phyloP scores from a whole-genome alignment of 805 yeast genomes.

The Blastobotrys chiropterorum region DNA sequence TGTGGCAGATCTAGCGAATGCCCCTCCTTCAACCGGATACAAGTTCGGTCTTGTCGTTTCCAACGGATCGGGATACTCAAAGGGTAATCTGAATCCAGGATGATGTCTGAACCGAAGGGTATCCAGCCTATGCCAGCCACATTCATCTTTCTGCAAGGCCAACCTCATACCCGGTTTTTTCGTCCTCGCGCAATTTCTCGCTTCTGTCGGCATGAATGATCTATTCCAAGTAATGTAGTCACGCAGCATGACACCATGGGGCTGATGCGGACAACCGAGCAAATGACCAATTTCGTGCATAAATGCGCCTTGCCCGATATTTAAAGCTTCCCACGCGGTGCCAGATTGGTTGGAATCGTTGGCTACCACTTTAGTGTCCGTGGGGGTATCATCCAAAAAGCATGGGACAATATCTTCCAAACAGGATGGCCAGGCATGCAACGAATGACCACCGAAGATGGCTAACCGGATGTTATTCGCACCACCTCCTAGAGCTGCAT shows the following conservation, averaged over 20 bases:
- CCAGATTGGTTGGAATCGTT: constrained; percentile 84
- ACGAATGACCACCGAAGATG: constrained; percentile 88
- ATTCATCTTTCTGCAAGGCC: constrained; percentile 51
- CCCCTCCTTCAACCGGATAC: constrained; percentile 42
- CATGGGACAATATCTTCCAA: constrained; percentile 62
- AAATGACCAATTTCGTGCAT: constrained; percentile 93
- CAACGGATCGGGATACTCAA: constrained; percentile 39
- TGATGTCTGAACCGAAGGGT: constrained; percentile 71
- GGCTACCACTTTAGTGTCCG: constrained; percentile 69
- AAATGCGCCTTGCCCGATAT: constrained; percentile 85
- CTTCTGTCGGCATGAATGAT: constrained; percentile 70
- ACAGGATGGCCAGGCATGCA: constrained; percentile 87
- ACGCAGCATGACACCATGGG: constrained; percentile 82
- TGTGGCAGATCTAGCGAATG: constrained; percentile 45
- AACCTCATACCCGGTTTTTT: constrained; percentile 32
- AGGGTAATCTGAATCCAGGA: constrained; percentile 68
- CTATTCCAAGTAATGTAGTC: constrained; percentile 79
- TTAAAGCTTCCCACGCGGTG: constrained; percentile 83
- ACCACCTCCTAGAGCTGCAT: constrained; percentile 95
- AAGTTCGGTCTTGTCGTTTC: constrained; percentile 39
- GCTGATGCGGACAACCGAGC: constrained; percentile 89
- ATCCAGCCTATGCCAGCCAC: constrained; percentile 85
- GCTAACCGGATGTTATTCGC: constrained; percentile 64
- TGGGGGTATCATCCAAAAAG: constrained; percentile 65
- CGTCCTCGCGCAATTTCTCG: constrained; percentile 35